phyloP scores from a whole-genome alignment of 495 filamentous ascomycete species.

The Penicillium macrosclerotiorum region DNA sequence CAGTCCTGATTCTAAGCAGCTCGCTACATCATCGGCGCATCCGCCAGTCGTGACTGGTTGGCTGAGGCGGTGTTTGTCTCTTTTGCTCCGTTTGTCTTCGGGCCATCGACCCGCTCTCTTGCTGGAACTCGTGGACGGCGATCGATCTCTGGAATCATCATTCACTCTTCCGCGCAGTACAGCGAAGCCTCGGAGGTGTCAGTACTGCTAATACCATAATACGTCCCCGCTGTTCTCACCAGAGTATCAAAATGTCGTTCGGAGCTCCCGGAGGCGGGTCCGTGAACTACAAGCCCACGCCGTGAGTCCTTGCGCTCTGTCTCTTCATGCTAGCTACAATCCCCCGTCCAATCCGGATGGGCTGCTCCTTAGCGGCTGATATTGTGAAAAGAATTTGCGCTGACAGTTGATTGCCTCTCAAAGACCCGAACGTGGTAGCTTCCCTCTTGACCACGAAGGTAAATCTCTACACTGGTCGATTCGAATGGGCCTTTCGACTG shows the following conservation, averaged over 20 bases:
- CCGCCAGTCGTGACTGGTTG: conserved; percentile 18
- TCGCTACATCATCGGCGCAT: conserved; percentile 21
- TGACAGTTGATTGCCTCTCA: neutral
- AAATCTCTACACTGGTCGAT: conserved; percentile 7
- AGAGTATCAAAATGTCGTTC: conserved; percentile 53
- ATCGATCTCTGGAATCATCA: neutral
- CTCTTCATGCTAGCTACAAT: neutral
- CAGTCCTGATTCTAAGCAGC: conserved; percentile 2
- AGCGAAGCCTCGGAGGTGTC: neutral
- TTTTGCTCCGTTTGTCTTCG: conserved; percentile 40
- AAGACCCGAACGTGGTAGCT: conserved; percentile 92
- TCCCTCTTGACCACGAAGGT: conserved; percentile 96
- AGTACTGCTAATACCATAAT: no score
- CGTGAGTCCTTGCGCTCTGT: conserved; percentile 52
- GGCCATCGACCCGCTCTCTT: neutral
- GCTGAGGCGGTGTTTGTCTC: conserved; percentile 25
- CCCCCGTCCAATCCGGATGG: neutral
- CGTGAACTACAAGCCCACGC: conserved; percentile 67
- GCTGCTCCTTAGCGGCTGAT: neutral
- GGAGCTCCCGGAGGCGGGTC: conserved; percentile 74
- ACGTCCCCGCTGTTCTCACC: no score
- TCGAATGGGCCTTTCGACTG: neutral
- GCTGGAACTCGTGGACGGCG: conserved; percentile 1
- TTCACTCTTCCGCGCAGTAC: neutral
- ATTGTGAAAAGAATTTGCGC: neutral